phyloP scores from a whole-genome alignment of 352 stramenopile genomes.

The Phytophthora hibernalis region DNA sequence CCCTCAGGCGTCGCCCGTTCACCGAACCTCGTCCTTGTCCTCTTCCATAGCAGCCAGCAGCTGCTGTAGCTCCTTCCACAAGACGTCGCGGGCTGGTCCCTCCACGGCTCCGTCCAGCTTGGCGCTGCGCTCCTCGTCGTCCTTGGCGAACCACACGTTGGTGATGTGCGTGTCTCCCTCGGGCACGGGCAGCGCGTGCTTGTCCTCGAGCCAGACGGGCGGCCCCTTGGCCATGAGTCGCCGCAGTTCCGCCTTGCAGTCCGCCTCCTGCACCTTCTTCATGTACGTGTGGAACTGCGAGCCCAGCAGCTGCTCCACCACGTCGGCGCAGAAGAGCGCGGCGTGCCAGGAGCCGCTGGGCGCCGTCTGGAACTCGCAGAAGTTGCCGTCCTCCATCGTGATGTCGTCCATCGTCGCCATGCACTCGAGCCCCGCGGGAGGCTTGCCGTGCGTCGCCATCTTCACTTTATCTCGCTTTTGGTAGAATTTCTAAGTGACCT shows the following conservation, averaged over 20 bases:
- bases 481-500: too few species aligned
- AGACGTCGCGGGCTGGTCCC: slow-evolving; percentile 78
- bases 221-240: slow-evolving; percentile 92
- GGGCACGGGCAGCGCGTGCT: slow-evolving; percentile 87
- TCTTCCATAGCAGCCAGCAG: slow-evolving; percentile 83
- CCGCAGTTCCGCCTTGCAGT: slow-evolving; percentile 95
- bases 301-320: slow-evolving; percentile 85
- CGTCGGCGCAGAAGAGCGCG: slow-evolving; percentile 73
- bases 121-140: slow-evolving; percentile 81
- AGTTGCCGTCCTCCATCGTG: slow-evolving; percentile 88
- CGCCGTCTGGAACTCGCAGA: slow-evolving; percentile 93
- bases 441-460: slow-evolving; percentile 75
- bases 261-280: slow-evolving; percentile 92
- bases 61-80: slow-evolving; percentile 78
- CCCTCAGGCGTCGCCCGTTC: slow-evolving; percentile 11
- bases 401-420: slow-evolving; percentile 96
- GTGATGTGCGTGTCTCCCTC: slow-evolving; percentile 92
- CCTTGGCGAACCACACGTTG: slow-evolving; percentile 91
- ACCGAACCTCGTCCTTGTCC: slow-evolving; percentile 79
- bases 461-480: not conserved
- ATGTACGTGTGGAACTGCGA: slow-evolving; percentile 95
- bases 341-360: slow-evolving; percentile 91
- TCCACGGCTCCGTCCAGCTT: slow-evolving; percentile 91
- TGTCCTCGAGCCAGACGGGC: slow-evolving; percentile 94
- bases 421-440: slow-evolving; percentile 90